Evolutionary conservation across 805 yeast genomes (phyloP), one percentile per base, ranked within the genome.

Genomic region (Tetrapisispora nanseiensis): DNA sequence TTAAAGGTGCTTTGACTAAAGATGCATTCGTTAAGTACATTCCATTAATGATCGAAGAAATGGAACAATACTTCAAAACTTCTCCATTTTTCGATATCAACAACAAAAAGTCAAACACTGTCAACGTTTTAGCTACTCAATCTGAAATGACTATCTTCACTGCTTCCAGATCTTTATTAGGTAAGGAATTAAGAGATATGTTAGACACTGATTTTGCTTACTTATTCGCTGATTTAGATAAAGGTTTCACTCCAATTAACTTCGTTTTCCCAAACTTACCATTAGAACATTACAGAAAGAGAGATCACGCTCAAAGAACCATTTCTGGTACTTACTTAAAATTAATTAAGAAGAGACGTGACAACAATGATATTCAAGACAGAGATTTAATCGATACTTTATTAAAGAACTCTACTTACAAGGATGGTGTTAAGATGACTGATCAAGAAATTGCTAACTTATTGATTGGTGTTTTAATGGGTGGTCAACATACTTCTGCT

Each of bases 401-500:
- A 61, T 77, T 92, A 85, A 75, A 78, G 54, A 72, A 70, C 53
- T 82, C 89, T 33, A 78, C 85, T 46, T 92, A 92, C 69, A 89
- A 86, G 63, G 97, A 92, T 61, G 98, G 98, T 54, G 79, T 80
- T 38, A 73, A 74, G 57, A 89, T 92, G 97, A 82, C 95, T 22
- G 98, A 92, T 63, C 80, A 81, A 62, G 95, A 92, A 68, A 86
- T 92, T 58, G 92, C 97, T 39, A 84, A 89, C 66, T 71, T 92
- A 63, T 70, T 87, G 63, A 90, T 92, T 65, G 98, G 97, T 64
- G 82, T 92, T 42, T 72, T 92, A 47, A 92, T 92, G 98, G 98
- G 98, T 56, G 98, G 98, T 49, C 98, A 92, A 70, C 98, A 92
- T 65, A 92, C 98, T 22, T 83, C 95, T 49, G 92, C 97, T 34